Evolutionary conservation across 495 filamentous ascomycete genomes (phyloP).

Genomic region (Aspergillus bridgeri): DNA sequence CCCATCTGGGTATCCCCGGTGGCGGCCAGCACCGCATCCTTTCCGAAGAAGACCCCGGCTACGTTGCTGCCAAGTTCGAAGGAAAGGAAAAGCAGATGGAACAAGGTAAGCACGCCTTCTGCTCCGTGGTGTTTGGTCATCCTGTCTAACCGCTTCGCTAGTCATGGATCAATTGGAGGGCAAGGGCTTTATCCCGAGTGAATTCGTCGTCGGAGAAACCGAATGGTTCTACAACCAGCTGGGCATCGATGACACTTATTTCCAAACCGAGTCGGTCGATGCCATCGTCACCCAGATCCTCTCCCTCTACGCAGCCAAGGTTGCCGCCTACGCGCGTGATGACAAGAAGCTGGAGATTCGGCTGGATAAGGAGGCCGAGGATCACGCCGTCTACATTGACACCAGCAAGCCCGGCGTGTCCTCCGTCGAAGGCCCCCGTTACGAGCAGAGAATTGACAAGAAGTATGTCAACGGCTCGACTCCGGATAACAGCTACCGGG

Average conservation of each 20-base stretch:
- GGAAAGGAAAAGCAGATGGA: conserved; percentile 95
- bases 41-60: conserved; percentile 88
- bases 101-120: conserved; percentile 53
- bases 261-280: conserved; percentile 83
- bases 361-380: conserved; percentile 87
- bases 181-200: conserved; percentile 80
- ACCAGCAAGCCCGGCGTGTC: conserved; percentile 86
- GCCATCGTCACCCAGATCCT: conserved; percentile 91
- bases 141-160: conserved; percentile 13
- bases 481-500: conserved; percentile 71
- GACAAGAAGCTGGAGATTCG: conserved; percentile 93
- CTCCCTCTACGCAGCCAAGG: conserved; percentile 94
- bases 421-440: conserved; percentile 70
- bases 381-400: conserved; percentile 98
- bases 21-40: conserved; percentile 61
- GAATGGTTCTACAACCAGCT: conserved; percentile 97
- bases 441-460: conserved; percentile 88
- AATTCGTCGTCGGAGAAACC: conserved; percentile 80
- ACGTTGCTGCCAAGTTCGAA: conserved; percentile 91
- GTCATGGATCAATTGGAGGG: conserved; percentile 73
- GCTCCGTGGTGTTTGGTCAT: background rate
- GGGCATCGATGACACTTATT: conserved; percentile 98
- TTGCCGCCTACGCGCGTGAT: conserved; percentile 88
- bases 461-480: conserved; percentile 82
- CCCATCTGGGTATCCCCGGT: conserved; percentile 76